Base-by-base conservation (phyloP, 495 filamentous ascomycete genomes). In the Corynascus novoguineensis region DNA sequence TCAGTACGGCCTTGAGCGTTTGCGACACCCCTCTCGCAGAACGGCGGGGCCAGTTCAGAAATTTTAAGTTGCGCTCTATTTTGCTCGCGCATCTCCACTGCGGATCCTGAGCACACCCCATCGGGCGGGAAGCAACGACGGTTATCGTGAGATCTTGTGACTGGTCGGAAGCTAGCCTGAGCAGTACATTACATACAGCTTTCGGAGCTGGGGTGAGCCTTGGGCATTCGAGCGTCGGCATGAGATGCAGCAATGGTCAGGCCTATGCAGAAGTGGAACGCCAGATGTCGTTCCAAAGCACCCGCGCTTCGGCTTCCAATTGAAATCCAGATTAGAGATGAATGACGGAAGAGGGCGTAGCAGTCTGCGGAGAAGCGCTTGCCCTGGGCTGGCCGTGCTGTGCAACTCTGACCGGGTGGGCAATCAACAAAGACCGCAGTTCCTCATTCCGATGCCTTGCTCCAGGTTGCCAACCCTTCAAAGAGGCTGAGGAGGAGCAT, bases 81-180 rank as follows among this genome's bases (percentile, higher is more conserved):
- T n/a, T 22, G 11, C 24, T 34, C 14, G 34, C 14, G 5, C 24
- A n/a, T 37, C 41, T 24, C 53, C 40, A 24, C 53, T 19, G 53
- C 25, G 22, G 27, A 22, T 25, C 44, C 17, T 41, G 34, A 12
- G 34, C 24, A 19, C 31, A 45, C 42, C 53, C n/a, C 32, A 47
- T 22, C 17, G 17, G 28, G 24, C 32, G 21, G 45, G 47, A 47
- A 37, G 54, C 55, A 37, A 50, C 21, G 9, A 56, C 34, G 46
- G 50, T 57, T 46, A 38, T 38, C 50, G 37, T 53, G 24, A 29
- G 50, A 41, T 40, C 32, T 55, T 21, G 46, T 44, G 40, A 35
- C 46, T 19, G 17, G 55, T 57, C 55, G 46, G 55, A 57, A 57
- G 46, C 55, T 57, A n/a, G n/a, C n/a, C n/a, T n/a, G n/a, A n/a